Evolutionary conservation across 257 asterid genomes (phyloP).

Genomic region (Solanum acaule): DNA sequence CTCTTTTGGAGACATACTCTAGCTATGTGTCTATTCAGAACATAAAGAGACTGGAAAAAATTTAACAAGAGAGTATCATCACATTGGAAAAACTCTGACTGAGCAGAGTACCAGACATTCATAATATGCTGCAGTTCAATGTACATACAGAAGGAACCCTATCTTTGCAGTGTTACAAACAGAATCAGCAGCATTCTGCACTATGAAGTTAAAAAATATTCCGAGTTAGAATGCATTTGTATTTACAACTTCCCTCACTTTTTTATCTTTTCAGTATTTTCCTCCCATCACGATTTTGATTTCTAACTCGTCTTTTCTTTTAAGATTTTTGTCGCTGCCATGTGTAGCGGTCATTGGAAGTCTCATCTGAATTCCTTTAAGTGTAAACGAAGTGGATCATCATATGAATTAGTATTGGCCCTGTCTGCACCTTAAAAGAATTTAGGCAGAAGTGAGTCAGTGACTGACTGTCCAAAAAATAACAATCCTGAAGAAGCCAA

Average conservation of each 20-base stretch:
- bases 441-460: neutral
- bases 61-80: neutral
- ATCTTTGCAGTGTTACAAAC: neutral
- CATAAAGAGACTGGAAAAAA: neutral
- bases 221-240: neutral
- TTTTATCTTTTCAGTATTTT: neutral
- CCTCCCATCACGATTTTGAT: conserved; percentile 3
- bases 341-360: neutral
- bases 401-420: conserved; percentile 1
- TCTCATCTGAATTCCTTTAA: conserved; percentile 13
- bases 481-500: conserved; percentile 2
- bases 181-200: neutral
- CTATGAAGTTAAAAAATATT: neutral
- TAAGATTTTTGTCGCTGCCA: neutral
- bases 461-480: conserved; percentile 4
- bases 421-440: conserved; percentile 14
- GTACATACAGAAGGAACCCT: neutral
- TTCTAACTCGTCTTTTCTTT: conserved; percentile 1
- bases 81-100: neutral
- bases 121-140: neutral
- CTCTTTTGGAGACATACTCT: neutral
- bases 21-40: neutral
- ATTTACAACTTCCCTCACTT: neutral
- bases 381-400: conserved; percentile 3
- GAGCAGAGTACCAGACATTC: neutral